These are phyloP conservation scores for Liquidambar formosana DNA, from an alignment of 164 flowering plant species.

Conservation along the genomic window DNA sequence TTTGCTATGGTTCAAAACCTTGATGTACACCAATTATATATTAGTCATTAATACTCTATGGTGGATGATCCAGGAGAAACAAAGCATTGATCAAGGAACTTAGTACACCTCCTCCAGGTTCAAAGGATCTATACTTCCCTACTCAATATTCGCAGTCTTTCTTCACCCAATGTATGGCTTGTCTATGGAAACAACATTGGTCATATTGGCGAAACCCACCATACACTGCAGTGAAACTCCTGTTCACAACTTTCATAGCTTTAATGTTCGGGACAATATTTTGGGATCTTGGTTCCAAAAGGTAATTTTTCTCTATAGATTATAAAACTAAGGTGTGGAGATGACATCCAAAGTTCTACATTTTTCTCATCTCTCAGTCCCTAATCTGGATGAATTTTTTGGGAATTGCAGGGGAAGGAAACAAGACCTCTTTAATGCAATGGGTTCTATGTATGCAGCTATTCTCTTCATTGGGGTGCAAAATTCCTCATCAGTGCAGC, in stretches of 20 bases:
- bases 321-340: background rate
- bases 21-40: too few relatives aligned
- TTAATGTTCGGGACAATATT: conserved; percentile 43
- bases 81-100: conserved; percentile 43
- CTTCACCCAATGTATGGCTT: conserved; percentile 39
- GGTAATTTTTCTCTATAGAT: conserved; percentile 15
- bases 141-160: conserved; percentile 44
- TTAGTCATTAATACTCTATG: background rate
- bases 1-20: background rate
- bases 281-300: conserved; percentile 42
- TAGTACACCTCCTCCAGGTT: conserved; percentile 36
- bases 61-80: conserved; percentile 36
- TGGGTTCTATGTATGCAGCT: conserved; percentile 58
- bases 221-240: conserved; percentile 43
- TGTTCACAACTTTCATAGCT: conserved; percentile 43
- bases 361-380: background rate
- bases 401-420: conserved; percentile 21
- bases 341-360: background rate
- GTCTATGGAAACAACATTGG: conserved; percentile 47
- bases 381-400: background rate
- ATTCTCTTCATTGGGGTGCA: conserved; percentile 44
- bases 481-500: conserved; percentile 39
- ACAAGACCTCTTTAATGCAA: conserved; percentile 46
- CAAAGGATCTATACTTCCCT: conserved; percentile 41
- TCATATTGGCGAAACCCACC: conserved; percentile 52